phyloP scores from a whole-genome alignment of 495 filamentous ascomycete species.

The Hyaloscypha hepaticicola region DNA sequence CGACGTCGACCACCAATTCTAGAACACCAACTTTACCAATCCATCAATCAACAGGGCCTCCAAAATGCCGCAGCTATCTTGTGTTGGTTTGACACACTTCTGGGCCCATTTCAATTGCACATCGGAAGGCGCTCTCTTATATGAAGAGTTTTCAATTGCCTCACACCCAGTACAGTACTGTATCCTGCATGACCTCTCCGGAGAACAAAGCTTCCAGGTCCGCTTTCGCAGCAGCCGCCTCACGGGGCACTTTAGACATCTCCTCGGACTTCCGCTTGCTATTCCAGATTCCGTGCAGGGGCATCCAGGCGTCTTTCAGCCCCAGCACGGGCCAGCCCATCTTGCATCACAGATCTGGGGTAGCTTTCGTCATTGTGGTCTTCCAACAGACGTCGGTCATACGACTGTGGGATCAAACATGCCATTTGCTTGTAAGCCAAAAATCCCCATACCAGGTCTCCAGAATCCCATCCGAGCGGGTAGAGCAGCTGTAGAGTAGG shows the following conservation, averaged over 20 bases:
- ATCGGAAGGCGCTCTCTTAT: background rate
- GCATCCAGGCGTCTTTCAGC: background rate
- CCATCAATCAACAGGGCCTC: background rate
- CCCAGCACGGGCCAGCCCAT: conserved; percentile 4
- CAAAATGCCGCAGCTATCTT: background rate
- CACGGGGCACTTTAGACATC: background rate
- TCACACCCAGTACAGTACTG: background rate
- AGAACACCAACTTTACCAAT: background rate
- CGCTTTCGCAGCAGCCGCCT: background rate
- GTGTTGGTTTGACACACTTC: background rate
- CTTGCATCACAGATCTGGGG: conserved; percentile 9
- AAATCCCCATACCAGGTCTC: conserved; percentile 4
- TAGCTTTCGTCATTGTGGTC: conserved; percentile 2
- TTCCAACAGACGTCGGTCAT: background rate
- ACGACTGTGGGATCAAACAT: background rate
- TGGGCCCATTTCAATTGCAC: background rate
- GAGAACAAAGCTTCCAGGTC: background rate
- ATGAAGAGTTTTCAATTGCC: background rate
- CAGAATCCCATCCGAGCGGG: background rate
- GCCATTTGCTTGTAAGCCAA: background rate
- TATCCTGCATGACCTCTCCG: background rate
- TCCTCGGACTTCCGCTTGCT: background rate
- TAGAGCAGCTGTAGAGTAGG: background rate
- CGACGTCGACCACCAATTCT: background rate
- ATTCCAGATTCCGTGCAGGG: background rate